Conservation (phyloP, 306 rosid species). For the Dicorynia guianensis region DNA sequence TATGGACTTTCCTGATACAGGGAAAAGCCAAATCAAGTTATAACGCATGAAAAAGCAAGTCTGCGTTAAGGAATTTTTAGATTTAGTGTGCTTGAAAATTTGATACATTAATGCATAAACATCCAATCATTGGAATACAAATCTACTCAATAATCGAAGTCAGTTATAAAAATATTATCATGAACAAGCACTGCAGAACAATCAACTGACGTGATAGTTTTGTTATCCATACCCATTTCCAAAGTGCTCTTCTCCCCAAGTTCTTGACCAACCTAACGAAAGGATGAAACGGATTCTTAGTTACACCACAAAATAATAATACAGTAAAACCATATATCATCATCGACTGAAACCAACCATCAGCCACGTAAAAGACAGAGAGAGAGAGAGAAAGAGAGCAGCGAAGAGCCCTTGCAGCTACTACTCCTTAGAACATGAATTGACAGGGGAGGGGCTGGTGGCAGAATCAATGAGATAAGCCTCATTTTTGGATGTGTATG, state of each 20-base stretch:
- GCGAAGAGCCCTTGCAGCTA: conserved; percentile 16
- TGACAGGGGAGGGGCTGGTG: not conserved
- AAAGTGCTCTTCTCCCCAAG: conserved; percentile 99
- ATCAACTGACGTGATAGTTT: conserved; percentile 9
- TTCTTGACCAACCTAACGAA: conserved; percentile 96
- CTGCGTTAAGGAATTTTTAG: conserved; percentile 4
- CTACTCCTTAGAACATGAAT: conserved; percentile 21
- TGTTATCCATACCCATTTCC: conserved; percentile 83
- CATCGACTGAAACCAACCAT: conserved; percentile 27
- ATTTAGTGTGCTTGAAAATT: conserved; percentile 15
- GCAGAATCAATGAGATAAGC: conserved; percentile 16
- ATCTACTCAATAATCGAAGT: conserved; percentile 28
- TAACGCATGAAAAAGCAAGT: conserved; percentile 23
- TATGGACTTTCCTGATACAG: conserved; percentile 88
- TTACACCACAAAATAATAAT: conserved; percentile 9
- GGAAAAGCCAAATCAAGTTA: conserved; percentile 34
- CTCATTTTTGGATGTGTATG: not conserved
- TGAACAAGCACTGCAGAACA: conserved; percentile 27
- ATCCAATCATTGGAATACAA: conserved; percentile 10
- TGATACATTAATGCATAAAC: not conserved
- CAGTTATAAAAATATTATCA: conserved; percentile 22
- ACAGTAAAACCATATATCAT: conserved; percentile 18
- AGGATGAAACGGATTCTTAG: conserved; percentile 22
- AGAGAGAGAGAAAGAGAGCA: not conserved
- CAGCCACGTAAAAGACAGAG: not conserved